These are phyloP conservation scores for Cucurbita pepo DNA, from an alignment of 306 rosid species.

Conservation along the genomic window DNA sequence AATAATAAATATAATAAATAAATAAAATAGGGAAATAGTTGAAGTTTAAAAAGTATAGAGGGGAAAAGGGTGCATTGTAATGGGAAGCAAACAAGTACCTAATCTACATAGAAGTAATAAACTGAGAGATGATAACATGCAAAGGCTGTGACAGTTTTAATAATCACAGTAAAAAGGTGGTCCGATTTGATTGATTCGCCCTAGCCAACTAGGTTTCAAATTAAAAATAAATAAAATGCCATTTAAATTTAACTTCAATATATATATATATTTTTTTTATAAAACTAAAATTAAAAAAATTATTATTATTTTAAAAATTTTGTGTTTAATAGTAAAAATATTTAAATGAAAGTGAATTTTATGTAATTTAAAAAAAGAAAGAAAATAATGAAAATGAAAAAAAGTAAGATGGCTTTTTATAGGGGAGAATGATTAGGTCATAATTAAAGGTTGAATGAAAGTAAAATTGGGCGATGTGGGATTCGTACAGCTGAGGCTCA, in stretches of 20 bases:
- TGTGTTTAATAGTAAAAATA: no score
- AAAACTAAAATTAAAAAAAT: no score
- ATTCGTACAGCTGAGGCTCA: background rate
- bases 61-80: background rate
- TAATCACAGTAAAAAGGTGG: background rate
- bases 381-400: background rate
- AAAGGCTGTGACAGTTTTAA: background rate
- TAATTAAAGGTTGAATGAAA: constrained; percentile 27
- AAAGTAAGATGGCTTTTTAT: constrained; percentile 43
- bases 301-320: no score
- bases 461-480: background rate
- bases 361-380: no score
- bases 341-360: no score
- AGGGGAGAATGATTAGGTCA: constrained; percentile 47
- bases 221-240: no score
- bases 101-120: background rate
- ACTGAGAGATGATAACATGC: background rate
- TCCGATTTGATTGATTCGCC: background rate
- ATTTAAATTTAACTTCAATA: no score
- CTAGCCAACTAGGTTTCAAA: constrained; percentile 1
- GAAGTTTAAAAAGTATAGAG: background rate
- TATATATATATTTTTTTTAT: no score
- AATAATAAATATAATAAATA: background rate
- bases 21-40: background rate
- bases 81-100: background rate